phyloP scores from a whole-genome alignment of 345 rosid genomes.

The Euphorbia tirucalli region DNA sequence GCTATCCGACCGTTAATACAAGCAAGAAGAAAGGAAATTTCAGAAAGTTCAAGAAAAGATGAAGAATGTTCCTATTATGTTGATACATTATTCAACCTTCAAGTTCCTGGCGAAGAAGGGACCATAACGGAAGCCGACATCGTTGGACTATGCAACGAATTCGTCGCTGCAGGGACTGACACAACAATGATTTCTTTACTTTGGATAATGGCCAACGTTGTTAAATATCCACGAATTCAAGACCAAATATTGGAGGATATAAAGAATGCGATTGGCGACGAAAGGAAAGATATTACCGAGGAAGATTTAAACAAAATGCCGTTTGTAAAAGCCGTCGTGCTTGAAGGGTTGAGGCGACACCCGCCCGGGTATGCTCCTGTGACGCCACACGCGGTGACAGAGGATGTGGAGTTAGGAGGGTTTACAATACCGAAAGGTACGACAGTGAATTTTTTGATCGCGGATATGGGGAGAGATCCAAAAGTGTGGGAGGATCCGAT shows the following conservation, averaged over 20 bases:
- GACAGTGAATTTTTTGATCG: not conserved
- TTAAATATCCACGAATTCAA: not conserved
- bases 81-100: slow-evolving; percentile 13
- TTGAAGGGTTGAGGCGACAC: slow-evolving; percentile 7
- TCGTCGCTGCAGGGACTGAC: slow-evolving; percentile 18
- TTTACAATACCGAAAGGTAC: slow-evolving; percentile 8
- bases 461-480: slow-evolving; percentile 10
- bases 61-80: slow-evolving; percentile 4
- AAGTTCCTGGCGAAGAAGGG: slow-evolving; percentile 9
- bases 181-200: slow-evolving; percentile 12
- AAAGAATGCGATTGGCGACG: not conserved
- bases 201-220: slow-evolving; percentile 19
- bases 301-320: slow-evolving; percentile 7
- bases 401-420: slow-evolving; percentile 1
- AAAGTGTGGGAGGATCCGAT: slow-evolving; percentile 3
- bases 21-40: not conserved
- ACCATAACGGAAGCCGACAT: slow-evolving; percentile 19
- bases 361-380: not conserved
- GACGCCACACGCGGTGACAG: not conserved
- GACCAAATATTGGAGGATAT: slow-evolving; percentile 3
- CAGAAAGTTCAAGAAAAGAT: not conserved
- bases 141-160: slow-evolving; percentile 16
- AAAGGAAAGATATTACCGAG: not conserved
- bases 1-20: not conserved
- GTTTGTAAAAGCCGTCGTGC: slow-evolving; percentile 9